These are phyloP conservation scores for Wakefieldia striispora DNA, from an alignment of 768 basidiomycete genomes.

Conservation along the genomic window DNA sequence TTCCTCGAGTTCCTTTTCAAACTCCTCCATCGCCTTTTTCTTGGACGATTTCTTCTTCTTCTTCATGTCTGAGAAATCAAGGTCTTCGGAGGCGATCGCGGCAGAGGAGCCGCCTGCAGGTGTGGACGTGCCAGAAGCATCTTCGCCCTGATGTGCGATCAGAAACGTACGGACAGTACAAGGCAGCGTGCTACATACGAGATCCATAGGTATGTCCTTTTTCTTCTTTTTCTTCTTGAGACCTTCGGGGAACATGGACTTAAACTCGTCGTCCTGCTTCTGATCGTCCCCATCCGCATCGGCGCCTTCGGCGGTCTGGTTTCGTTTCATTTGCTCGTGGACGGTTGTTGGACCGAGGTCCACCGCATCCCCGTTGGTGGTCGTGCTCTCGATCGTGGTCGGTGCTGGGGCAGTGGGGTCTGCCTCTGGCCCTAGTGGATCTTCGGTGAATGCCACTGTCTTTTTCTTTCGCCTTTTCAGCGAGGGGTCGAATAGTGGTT, in stretches of 20 bases:
- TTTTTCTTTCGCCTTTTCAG: conserved; percentile 90
- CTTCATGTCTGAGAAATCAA: conserved; percentile 95
- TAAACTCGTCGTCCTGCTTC: conserved; percentile 71
- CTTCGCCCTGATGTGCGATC: conserved; percentile 45
- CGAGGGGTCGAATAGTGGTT: conserved; percentile 80
- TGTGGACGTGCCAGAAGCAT: conserved; percentile 65
- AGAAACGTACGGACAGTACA: background rate
- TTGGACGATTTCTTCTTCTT: conserved; percentile 94
- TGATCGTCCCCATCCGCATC: conserved; percentile 38
- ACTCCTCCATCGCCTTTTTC: conserved; percentile 89
- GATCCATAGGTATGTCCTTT: conserved; percentile 84
- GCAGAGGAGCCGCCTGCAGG: conserved; percentile 42
- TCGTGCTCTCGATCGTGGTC: conserved; percentile 65
- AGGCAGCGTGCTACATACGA: conserved; percentile 44
- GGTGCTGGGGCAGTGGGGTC: conserved; percentile 82
- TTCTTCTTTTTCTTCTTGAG: conserved; percentile 93
- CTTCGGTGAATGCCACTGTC: conserved; percentile 79
- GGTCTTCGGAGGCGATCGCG: conserved; percentile 59
- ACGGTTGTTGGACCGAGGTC: conserved; percentile 76
- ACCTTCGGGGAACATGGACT: conserved; percentile 79
- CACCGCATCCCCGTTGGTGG: conserved; percentile 66
- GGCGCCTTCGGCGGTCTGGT: conserved; percentile 37
- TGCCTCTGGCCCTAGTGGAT: conserved; percentile 76
- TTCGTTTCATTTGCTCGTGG: conserved; percentile 68
- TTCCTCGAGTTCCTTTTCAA: conserved; percentile 86